Evolutionary conservation across 2,329 filamentous ascomycete species (phyloP).

Genomic region (Exophiala spinifera): DNA sequence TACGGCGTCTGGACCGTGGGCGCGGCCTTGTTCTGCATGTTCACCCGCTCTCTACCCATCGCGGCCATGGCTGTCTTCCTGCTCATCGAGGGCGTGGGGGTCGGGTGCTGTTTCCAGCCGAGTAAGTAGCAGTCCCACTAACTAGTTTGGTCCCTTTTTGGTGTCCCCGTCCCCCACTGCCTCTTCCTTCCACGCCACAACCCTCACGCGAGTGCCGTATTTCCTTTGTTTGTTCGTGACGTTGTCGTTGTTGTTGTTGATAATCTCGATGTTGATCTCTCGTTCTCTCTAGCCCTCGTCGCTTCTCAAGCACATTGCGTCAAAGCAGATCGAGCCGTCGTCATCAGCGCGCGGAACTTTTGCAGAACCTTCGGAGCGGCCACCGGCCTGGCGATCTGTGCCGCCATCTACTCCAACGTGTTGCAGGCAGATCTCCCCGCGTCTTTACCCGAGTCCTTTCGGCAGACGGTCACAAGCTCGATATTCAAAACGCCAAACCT

Average conservation of each 20-base stretch:
- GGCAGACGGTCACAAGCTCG: background rate
- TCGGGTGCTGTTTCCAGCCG: slow-evolving; percentile 54
- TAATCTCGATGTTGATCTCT: too few species aligned
- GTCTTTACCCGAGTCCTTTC: background rate
- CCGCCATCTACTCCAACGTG: slow-evolving; percentile 41
- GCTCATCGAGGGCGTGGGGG: slow-evolving; percentile 51
- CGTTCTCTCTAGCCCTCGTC: slow-evolving; percentile 43
- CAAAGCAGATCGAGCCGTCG: slow-evolving; percentile 58
- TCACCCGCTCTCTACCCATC: slow-evolving; percentile 43
- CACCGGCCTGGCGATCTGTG: slow-evolving; percentile 56
- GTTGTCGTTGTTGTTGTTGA: too few species aligned
- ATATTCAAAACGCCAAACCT: background rate
- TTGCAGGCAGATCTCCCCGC: background rate
- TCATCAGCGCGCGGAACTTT: slow-evolving; percentile 63
- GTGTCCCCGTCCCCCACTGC: too few species aligned
- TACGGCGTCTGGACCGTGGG: slow-evolving; percentile 51
- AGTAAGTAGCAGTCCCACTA: too few species aligned
- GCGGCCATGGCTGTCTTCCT: slow-evolving; percentile 52
- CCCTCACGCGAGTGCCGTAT: too few species aligned
- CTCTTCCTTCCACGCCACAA: too few species aligned
- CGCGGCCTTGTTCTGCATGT: slow-evolving; percentile 52
- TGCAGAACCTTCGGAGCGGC: slow-evolving; percentile 58
- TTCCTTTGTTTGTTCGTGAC: too few species aligned
- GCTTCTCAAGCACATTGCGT: slow-evolving; percentile 57
- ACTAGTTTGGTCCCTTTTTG: too few species aligned